Evolutionary conservation across 306 rosid genomes (phyloP), one percentile per base, ranked within the genome.

Genomic region (Quercus dentata): DNA sequence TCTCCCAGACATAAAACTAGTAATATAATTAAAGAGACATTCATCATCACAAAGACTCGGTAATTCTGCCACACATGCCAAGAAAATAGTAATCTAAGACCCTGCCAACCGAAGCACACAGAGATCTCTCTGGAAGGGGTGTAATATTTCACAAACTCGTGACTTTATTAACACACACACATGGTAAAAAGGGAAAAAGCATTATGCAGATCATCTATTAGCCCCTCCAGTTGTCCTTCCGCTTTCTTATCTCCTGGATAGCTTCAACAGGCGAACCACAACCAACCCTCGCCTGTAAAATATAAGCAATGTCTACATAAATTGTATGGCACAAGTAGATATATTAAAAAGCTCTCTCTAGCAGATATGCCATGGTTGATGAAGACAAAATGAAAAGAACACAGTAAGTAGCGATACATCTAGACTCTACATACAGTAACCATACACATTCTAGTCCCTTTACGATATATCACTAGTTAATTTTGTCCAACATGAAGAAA

Each of bases 201-300:
- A 28, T 64, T 6, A 64, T 51, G 49, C 74, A 69, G 58, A 70
- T 65, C 51, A 20, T 19, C 46, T 41, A 63, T 84, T 71, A 90
- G 75, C 97, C 94, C 82, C 83, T 88, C 98, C 98, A 92, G 63
- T 83, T 88, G 88, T 88, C 96, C 83, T 94, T 94, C 59, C 77
- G 41, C 85, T 77, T 87, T 82, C 98, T 71, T 62, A 90, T 88
- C 83, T 92, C 97, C 55, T 79, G 64, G 7, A 92, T 58, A 56
- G 97, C 87, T 79, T 92, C 89, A n/a, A 92, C 90, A 0, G 94
- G 96, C 46, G 94, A 86, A 55, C 75, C 76, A 80, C 85, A 57
- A 1, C 91, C 87, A 20, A 91, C 85, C 75, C 51, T 91, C 83
- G 86, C 89, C 97, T 91, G 86, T n/a, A 67, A 55, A 62, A 62